Evolutionary conservation across 768 basidiomycete genomes (phyloP), one percentile per base, ranked within the genome.

Genomic region (Pulveroboletus sp.): DNA sequence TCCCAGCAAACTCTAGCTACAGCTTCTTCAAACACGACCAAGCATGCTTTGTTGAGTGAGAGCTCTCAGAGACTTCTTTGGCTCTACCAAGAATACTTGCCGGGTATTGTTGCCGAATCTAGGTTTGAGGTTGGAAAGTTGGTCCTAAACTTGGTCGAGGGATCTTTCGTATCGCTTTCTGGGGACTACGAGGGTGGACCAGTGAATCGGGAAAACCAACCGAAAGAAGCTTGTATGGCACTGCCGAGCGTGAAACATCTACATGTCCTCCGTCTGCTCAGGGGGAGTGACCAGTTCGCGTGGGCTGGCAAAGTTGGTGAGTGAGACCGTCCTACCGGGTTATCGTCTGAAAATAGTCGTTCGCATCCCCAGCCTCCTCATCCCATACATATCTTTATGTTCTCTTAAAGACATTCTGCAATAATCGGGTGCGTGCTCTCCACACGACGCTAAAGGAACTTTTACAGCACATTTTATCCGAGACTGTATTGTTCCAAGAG

Each of bases 61-160:
- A 78, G 80, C 43, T 82, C 93, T 1, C 82, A 93, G 56, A 69
- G 93, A 26, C 66, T 98, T 37, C 70, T 96, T 52, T 88, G 86
- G 79, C 74, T 94, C 43, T 98, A 96, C 63, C 89, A 95, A 57
- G 75, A 75, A 21, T 83, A 81, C 51, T 66, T 94, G 27, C 89
- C 92, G 0, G 71, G 76, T 1, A 69, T 91, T 1, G 84, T 89
- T 4, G 80, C 82, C 0, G 92, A 93, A 64, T 82, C 82, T 26
- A 75, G 83, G 43, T 97, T 94, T 58, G 94, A 97, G 65, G 81
- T 86, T 33, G 90, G 90, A 2, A 91, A 91, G 64, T 62, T 94
- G 18, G 67, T 93, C 27, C 72, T 73, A 48, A 71, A 73, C 48
- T 72, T 84, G 54, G 55, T 66, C 40, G 64, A 71, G 39, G 64